These are phyloP conservation scores for Talinum fruticosum DNA, from an alignment of 148 eudicot genomes.

Conservation along the genomic window DNA sequence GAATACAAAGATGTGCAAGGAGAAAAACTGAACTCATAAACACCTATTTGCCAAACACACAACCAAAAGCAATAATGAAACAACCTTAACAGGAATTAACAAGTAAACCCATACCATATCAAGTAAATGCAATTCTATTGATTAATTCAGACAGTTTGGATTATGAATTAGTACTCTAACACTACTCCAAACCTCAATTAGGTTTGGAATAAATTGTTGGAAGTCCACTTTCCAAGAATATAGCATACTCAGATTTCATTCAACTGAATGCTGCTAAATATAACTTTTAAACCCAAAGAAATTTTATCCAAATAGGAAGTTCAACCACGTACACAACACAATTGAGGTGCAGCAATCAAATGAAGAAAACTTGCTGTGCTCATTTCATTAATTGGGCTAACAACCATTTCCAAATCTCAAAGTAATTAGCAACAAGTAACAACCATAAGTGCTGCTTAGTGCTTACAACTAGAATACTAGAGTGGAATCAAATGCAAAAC, in stretches of 20 bases:
- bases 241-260: not conserved
- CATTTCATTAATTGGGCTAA: too few species aligned
- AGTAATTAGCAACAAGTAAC: too few species aligned
- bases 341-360: not conserved
- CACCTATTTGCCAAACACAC: not conserved
- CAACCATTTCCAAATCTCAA: too few species aligned
- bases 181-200: slow-evolving; percentile 5
- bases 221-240: not conserved
- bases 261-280: not conserved
- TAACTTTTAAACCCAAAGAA: not conserved
- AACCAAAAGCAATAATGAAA: not conserved
- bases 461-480: too few species aligned
- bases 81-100: not conserved
- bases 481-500: too few species aligned
- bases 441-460: too few species aligned
- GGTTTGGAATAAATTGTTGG: not conserved
- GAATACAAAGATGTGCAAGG: not conserved
- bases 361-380: slow-evolving; percentile 58
- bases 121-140: not conserved
- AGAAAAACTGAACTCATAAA: not conserved
- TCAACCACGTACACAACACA: not conserved
- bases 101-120: not conserved
- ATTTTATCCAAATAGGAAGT: not conserved
- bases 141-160: not conserved
- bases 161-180: not conserved